Base-by-base conservation (phyloP, 345 rosid genomes). In the Bruguiera sexangula region DNA sequence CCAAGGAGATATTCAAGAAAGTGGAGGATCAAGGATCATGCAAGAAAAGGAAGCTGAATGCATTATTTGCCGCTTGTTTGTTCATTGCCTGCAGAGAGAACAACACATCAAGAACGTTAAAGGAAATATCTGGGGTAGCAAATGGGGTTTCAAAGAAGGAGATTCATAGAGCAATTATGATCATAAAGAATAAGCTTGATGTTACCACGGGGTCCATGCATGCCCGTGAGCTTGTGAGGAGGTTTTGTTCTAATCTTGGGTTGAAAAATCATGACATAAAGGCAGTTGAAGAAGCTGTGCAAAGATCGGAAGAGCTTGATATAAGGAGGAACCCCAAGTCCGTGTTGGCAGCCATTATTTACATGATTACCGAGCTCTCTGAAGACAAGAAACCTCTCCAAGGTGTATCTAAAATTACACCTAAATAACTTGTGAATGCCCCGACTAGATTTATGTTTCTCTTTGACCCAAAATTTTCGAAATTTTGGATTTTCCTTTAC, bases 261-360 rank as follows among this genome's bases (percentile, higher is more conserved):
- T 55, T 77, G 73, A 51, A 50, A 8, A 63, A 70, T 2, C 60
- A 22, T 8, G 54, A 24, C 11, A 31, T 68, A 20, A 63, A 67
- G 67, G 73, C 76, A 27, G 73, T 64, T 8, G 66, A 63, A 31
- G 80, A 77, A 62, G 73, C 67, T 46, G 73, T 63, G 4, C 5
- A 31, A 15, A 77, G 69, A 34, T 15, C 69, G 0, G 67, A 68
- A 48, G 73, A 68, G 18, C 30, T 72, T 58, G 70, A 72, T 61
- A 24, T 63, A 29, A 77, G 76, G 70, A 68, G 70, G 66, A 72
- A 18, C 62, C 80, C 76, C 2, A 63, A 32, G 9, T 71, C 73
- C 15, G 30, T 59, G 13, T 37, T 60, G 20, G 76, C 70, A 18
- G 69, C 70, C 7, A 53, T 77, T 27, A 62, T 77, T 15, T 72